These are phyloP conservation scores for Cryptosporidium sp. DNA, from an alignment of 169 alveolate genomes.

Conservation along the genomic window DNA sequence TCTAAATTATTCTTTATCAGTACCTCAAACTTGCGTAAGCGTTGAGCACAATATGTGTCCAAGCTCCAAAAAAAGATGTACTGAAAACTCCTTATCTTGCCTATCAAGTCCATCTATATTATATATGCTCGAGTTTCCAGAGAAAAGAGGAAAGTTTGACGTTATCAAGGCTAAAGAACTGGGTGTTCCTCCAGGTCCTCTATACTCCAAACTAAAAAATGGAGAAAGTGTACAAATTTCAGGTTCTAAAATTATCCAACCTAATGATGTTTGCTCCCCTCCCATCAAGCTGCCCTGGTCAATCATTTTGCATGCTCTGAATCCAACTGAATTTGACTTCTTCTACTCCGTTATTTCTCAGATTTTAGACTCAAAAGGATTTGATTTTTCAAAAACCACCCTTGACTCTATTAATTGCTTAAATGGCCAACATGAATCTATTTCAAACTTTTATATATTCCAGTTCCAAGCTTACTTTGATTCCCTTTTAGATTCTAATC, in stretches of 20 bases:
- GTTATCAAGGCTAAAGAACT: slow-evolving; percentile 83
- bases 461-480: background rate
- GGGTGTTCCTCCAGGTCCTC: slow-evolving; percentile 88
- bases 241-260: slow-evolving; percentile 82
- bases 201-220: slow-evolving; percentile 85
- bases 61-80: slow-evolving; percentile 5
- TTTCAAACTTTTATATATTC: slow-evolving; percentile 1
- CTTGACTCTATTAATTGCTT: background rate
- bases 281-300: slow-evolving; percentile 82
- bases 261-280: slow-evolving; percentile 88
- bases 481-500: background rate
- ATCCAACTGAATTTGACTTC: background rate
- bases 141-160: slow-evolving; percentile 81
- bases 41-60: background rate
- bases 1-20: slow-evolving; percentile 7
- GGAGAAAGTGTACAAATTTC: slow-evolving; percentile 85
- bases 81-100: background rate
- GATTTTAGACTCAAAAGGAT: background rate
- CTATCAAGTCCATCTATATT: slow-evolving; percentile 37
- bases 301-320: slow-evolving; percentile 70
- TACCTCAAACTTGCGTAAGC: background rate
- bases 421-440: background rate
- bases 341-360: background rate
- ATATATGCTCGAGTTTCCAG: slow-evolving; percentile 79
- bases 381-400: background rate